Percentiles rank a stretch among this genome's conserved stretches.
Evolutionary conservation across 306 rosid genomes (phyloP).

Genomic region (Sicyos edulis): DNA sequence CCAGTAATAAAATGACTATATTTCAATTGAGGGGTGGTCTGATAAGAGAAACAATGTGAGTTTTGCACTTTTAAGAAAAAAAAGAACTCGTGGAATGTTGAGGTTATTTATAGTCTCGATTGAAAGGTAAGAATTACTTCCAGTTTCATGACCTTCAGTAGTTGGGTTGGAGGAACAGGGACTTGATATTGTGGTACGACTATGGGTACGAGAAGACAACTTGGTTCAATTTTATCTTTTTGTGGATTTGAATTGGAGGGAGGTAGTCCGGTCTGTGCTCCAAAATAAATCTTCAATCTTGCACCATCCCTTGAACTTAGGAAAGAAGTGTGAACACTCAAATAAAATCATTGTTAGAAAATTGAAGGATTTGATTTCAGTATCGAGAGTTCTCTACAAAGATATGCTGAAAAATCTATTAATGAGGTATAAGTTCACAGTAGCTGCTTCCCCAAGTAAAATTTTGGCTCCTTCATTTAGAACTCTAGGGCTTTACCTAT

Average conservation of each 20-base stretch:
- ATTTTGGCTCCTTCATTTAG: not conserved
- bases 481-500: not conserved
- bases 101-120: slow-evolving; percentile 5
- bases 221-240: not conserved
- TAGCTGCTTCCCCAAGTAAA: not conserved
- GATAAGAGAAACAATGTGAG: not conserved
- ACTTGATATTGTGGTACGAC: not conserved
- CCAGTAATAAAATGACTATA: not conserved
- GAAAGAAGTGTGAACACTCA: not conserved
- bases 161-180: not conserved
- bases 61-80: not conserved
- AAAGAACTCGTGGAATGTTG: not conserved
- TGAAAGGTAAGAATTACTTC: not conserved
- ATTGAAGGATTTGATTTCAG: no score
- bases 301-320: no score
- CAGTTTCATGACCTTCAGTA: not conserved
- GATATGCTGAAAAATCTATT: not conserved
- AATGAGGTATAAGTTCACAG: not conserved
- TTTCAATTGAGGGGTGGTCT: not conserved
- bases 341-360: not conserved
- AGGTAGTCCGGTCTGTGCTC: no score
- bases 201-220: not conserved
- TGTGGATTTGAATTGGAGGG: not conserved
- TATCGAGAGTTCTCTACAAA: not conserved
- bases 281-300: no score